Base-by-base conservation (phyloP, 345 rosid species). In the Lepidium sativum region DNA sequence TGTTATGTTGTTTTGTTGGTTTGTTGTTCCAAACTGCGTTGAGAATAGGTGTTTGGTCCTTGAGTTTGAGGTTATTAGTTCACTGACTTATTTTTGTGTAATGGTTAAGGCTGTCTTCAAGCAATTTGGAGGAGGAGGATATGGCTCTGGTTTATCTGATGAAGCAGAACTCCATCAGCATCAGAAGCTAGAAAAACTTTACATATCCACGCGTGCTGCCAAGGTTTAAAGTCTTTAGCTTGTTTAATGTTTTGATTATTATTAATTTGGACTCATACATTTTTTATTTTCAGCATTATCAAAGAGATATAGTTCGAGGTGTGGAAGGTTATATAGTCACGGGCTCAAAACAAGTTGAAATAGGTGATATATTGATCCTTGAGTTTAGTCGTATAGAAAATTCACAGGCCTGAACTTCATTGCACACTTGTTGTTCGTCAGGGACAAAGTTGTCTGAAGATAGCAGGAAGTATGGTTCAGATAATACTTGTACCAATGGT, bases 281-380 rank as follows among this genome's bases (percentile, higher is more conserved):
- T 29, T 20, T 68, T 38, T 29, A 20, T 16, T 80, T 79, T 35
- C 88, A 92, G 98, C 97, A 90, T 83, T 92, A 75, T 60, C 98
- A 92, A 87, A 83, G 96, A 75, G 97, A 92, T 69, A 83, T 92
- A 65, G 96, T 92, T 25, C 97, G 98, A 25, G 97, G 98, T 25
- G 97, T 90, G 17, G 98, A 92, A 84, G 98, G 97, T 49, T 84
- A 90, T 76, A 86, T 92, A 20, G 90, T 86, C 52, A 86, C 88
- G 0, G 97, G 98, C 27, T 83, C 96, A 29, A 92, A 89, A 73
- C 98, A 87, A 81, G 96, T 92, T 71, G 98, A 92, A 72, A 86
- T 92, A 67, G 98, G 98, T 84, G 59, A 80, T 63, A 27, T 51
- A 13, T 51, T 61, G 60, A 38, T 23, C 57, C 38, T 68, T 55